phyloP scores from a whole-genome alignment of 441 rosid species.

The Sinapis alba region DNA sequence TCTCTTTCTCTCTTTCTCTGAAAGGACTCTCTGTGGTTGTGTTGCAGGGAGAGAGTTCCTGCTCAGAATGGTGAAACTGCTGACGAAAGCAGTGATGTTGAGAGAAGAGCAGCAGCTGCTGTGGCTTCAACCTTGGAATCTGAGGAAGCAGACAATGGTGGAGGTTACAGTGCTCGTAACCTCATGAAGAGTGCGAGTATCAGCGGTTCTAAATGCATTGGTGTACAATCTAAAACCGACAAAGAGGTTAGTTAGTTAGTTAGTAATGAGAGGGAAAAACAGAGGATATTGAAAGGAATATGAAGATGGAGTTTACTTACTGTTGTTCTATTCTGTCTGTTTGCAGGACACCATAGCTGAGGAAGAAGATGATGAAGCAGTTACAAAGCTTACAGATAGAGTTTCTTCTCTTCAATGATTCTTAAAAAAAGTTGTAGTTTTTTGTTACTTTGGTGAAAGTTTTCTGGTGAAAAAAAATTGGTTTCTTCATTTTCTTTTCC shows the following conservation, averaged over 20 bases:
- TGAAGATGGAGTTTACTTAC: neutral
- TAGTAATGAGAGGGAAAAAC: neutral
- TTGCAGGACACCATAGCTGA: neutral
- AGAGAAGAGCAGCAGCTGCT: constrained; percentile 52
- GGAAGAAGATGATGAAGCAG: neutral
- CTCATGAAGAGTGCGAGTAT: constrained; percentile 95
- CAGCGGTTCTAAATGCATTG: constrained; percentile 90
- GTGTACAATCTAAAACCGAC: constrained; percentile 49
- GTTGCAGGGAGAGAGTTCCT: constrained; percentile 80
- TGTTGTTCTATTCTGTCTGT: neutral
- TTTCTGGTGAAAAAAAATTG: neutral
- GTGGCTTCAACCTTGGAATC: constrained; percentile 57
- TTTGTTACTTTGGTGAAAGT: too few relatives aligned
- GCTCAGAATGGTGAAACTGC: constrained; percentile 55
- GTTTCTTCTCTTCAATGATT: constrained; percentile 1
- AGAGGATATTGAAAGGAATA: neutral
- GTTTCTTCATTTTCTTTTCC: constrained; percentile 26
- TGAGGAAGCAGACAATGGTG: constrained; percentile 51
- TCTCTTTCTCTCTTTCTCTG: neutral
- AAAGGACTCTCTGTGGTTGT: constrained; percentile 1
- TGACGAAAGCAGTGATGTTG: constrained; percentile 49
- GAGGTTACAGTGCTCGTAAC: constrained; percentile 61
- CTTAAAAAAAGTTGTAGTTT: neutral
- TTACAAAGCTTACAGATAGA: neutral
- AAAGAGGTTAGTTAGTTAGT: constrained; percentile 61